Evolutionary conservation across 202 grass and related monocot species (phyloP).

Genomic region (Bolboschoenoplectus hybrid): DNA sequence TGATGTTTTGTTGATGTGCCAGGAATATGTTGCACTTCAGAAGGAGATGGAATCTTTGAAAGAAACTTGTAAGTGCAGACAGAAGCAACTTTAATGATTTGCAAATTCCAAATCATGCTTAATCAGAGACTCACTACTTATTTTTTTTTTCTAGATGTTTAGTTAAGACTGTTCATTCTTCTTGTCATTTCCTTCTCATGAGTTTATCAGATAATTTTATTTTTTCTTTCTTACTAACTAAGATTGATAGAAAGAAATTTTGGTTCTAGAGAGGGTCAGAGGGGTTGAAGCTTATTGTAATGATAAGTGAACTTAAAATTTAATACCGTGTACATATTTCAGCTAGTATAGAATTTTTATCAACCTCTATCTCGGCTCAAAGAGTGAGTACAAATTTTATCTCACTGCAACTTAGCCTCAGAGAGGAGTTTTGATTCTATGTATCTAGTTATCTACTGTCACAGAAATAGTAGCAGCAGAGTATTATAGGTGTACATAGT

Average conservation of each 20-base stretch:
- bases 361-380: neutral
- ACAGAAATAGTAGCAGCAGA: neutral
- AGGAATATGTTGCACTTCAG: conserved; percentile 66
- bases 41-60: conserved; percentile 62
- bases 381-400: neutral
- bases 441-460: neutral
- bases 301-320: conserved; percentile 12
- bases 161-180: neutral
- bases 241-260: neutral
- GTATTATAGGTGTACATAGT: neutral
- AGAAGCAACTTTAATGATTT: neutral
- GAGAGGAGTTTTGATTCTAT: neutral
- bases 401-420: neutral
- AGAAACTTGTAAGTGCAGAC: conserved; percentile 70
- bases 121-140: neutral
- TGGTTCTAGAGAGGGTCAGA: neutral
- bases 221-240: neutral
- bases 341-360: neutral
- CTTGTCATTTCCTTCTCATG: neutral
- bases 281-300: neutral
- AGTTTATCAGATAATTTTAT: neutral
- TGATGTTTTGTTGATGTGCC: conserved; percentile 16
- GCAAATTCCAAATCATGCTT: conserved; percentile 9
- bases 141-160: neutral
- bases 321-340: neutral